Evolutionary conservation across 768 basidiomycete genomes (phyloP).

Genomic region (Dendrothele bispora): DNA sequence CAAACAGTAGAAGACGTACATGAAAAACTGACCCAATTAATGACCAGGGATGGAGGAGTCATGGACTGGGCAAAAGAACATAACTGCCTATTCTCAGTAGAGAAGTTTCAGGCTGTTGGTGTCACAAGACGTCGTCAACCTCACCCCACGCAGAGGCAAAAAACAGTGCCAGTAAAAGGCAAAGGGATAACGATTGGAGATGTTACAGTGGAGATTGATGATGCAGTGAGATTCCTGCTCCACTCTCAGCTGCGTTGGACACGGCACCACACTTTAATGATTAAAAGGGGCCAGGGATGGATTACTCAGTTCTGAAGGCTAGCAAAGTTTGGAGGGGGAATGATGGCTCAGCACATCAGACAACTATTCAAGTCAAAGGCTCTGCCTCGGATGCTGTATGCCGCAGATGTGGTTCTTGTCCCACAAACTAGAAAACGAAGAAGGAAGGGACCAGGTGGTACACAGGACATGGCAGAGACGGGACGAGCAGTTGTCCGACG

Average conservation of each 20-base stretch:
- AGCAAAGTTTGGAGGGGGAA: slow-evolving; percentile 5
- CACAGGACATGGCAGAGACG: too few species aligned
- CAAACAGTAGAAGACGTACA: slow-evolving; percentile 5
- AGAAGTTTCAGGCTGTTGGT: not conserved
- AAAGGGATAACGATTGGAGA: not conserved
- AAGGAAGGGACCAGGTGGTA: too few species aligned
- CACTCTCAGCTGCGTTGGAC: slow-evolving; percentile 4
- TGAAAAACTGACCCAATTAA: slow-evolving; percentile 9
- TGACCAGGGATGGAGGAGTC: slow-evolving; percentile 5
- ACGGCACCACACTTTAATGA: slow-evolving; percentile 7
- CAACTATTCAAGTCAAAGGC: slow-evolving; percentile 9
- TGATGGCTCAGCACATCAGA: not conserved
- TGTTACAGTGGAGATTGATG: slow-evolving; percentile 7
- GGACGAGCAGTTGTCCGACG: too few species aligned
- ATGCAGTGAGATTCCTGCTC: slow-evolving; percentile 6
- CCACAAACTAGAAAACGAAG: not conserved
- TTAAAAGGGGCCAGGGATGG: slow-evolving; percentile 13
- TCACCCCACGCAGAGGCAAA: slow-evolving; percentile 1
- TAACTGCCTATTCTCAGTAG: slow-evolving; percentile 2
- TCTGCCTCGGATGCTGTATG: not conserved
- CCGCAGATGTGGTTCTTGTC: not conserved
- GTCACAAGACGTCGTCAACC: slow-evolving; percentile 1
- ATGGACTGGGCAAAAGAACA: not conserved
- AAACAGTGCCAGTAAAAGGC: not conserved
- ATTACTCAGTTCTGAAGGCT: slow-evolving; percentile 4